Evolutionary conservation across 164 flowering plant genomes (phyloP), one percentile per base, ranked within the genome.

Genomic region (Protea cynaroides): DNA sequence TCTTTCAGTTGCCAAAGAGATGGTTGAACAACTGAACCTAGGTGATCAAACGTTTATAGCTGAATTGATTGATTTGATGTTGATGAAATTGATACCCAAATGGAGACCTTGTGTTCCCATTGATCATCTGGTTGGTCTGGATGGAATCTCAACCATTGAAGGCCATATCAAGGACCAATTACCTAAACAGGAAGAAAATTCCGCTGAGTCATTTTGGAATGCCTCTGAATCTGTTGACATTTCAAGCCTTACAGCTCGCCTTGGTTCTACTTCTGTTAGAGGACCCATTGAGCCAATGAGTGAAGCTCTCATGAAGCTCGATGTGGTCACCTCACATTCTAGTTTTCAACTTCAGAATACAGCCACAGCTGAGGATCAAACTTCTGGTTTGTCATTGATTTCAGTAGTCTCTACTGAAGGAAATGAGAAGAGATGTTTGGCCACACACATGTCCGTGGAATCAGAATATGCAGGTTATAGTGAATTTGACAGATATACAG

Each of bases 1-100:
- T 59, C 44, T 80, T 12, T 79, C 86, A 18, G 86, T 93, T 38
- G 92, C 95, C 0, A 62, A 77, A 14, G 98, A 93, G 78, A 93
- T 93, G 97, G 96, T 83, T 71, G 95, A 87, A 51, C 91, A 90
- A 25, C 78, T 89, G 62, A 90, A 86, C 17, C 75, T 93, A 36
- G 72, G 83, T 1, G 82, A 85, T 69, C 87, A 83, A 65, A 70
- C 47, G 46, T 88, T 88, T 76, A 81, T 90, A 29, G 91, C 97
- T 13, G 90, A 87, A 61, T 75, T 89, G 58, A 90, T 93, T 50
- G 90, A 87, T 65, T 72, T 71, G 58, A 62, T 84, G 56, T 75
- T 90, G 65, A 72, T 77, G 71, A 81, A 73, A 70, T 78, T 87
- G 53, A 49, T 81, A 59, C 84, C 89, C 24, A 66, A 66, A n/a